Evolutionary conservation across 495 filamentous ascomycete genomes (phyloP), one percentile per base, ranked within the genome.

Genomic region (Talaromyces borbonicus): DNA sequence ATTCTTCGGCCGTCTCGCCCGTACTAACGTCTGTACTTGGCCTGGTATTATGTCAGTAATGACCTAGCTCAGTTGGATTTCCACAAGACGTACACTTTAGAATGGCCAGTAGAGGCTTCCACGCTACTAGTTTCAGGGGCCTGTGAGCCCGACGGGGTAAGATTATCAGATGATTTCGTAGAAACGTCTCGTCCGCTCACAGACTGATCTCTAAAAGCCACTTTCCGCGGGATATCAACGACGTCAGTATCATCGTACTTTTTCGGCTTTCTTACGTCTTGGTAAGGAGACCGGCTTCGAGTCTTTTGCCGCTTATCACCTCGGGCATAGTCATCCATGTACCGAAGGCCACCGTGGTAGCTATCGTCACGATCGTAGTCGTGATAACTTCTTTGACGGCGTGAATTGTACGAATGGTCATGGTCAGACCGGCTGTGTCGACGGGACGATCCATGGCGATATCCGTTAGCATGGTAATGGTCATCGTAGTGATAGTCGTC

Each of bases 181-280:
- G 68, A 54, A 53, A 67, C 67, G 65, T 71, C 73, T 72, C 75
- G 68, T 69, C 82, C 78, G 76, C 74, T 83, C 78, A 80, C 76
- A 75, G 72, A 75, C 69, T 77, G 72, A 67, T 82, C 71, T 63
- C 58, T 64, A 52, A 62, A 69, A 58, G 68, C 52, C 37, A 55
- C 58, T 35, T 46, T 49, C 22, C 48, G 56, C 19, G 54, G 30
- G 20, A 61, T 58, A 49, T 45, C 49, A 35, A 65, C 66, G 29
- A 63, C 67, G 31, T 59, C 55, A 19, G 61, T 59, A 35, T 46
- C 43, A 35, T 46, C 43, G 44, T 72, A 70, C 43, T 61, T 60
- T 48, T 67, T 72, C 9, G 62, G 65, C 39, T 65, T 69, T 46
- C 66, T 59, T 20, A 59, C 51, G 50, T 69, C 64, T 37, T 56